Evolutionary conservation across 805 yeast species (phyloP).

Genomic region (Candida dajiaensis): DNA sequence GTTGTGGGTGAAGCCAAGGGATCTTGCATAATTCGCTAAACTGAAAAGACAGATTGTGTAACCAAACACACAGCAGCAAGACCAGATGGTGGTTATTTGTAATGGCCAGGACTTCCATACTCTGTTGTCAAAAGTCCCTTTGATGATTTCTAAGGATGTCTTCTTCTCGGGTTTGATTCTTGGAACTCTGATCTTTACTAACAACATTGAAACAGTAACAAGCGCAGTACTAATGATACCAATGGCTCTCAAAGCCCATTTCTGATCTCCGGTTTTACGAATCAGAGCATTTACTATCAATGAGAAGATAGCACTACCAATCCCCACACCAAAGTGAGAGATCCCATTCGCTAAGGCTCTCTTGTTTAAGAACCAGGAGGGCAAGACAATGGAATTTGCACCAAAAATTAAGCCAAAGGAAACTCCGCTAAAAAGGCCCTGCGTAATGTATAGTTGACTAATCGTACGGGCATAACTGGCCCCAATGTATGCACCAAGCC

Average conservation of each 20-base stretch:
- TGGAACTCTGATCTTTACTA: constrained; percentile 42
- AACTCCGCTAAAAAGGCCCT: constrained; percentile 45
- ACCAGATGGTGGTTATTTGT: constrained; percentile 31
- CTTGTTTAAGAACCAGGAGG: constrained; percentile 48
- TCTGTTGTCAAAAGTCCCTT: constrained; percentile 29
- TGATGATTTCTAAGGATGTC: constrained; percentile 16
- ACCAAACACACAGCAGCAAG: constrained; percentile 29
- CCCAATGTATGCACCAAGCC: constrained; percentile 41
- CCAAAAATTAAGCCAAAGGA: constrained; percentile 45
- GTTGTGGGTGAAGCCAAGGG: constrained; percentile 38
- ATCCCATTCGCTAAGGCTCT: constrained; percentile 46
- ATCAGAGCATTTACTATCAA: constrained; percentile 38
- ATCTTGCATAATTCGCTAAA: constrained; percentile 38
- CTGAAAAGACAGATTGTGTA: constrained; percentile 42
- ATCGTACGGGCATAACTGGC: constrained; percentile 46
- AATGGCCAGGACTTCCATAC: constrained; percentile 28
- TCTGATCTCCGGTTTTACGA: constrained; percentile 33
- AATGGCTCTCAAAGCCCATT: constrained; percentile 41
- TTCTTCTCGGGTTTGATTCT: constrained; percentile 12
- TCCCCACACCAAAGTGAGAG: constrained; percentile 44
- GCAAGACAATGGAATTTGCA: constrained; percentile 45
- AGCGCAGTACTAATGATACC: constrained; percentile 34
- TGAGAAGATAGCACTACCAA: constrained; percentile 43
- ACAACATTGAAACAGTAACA: constrained; percentile 32
- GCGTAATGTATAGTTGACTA: constrained; percentile 48